These are phyloP conservation scores for Phytophthora constricta DNA, from an alignment of 352 stramenopile genomes.

Conservation along the genomic window DNA sequence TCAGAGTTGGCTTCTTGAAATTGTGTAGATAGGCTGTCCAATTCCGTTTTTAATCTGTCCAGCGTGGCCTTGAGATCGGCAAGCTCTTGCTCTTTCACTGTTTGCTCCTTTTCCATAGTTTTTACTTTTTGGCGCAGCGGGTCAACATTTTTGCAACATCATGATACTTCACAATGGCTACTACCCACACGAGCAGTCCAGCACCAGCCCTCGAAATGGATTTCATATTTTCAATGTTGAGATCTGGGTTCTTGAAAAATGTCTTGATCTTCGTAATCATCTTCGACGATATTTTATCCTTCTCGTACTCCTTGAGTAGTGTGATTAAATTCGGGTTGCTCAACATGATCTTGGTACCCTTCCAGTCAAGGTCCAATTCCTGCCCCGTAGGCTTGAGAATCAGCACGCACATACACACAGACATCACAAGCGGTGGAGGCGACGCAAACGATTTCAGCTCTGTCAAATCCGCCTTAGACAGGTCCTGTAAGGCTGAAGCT, in stretches of 20 bases:
- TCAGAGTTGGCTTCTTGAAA: constrained; percentile 93
- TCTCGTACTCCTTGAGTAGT: constrained; percentile 95
- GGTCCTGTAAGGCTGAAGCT: constrained; percentile 92
- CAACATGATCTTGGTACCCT: constrained; percentile 96
- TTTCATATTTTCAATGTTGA: constrained; percentile 96
- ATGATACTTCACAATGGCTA: constrained; percentile 96
- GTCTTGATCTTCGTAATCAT: constrained; percentile 96
- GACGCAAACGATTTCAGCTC: constrained; percentile 97
- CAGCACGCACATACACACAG: constrained; percentile 92
- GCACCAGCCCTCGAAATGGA: constrained; percentile 92
- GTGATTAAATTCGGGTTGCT: constrained; percentile 92
- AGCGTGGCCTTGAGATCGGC: constrained; percentile 88
- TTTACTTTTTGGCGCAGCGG: constrained; percentile 93
- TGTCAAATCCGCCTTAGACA: constrained; percentile 95
- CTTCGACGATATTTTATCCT: constrained; percentile 95
- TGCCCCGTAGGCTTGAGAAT: constrained; percentile 93
- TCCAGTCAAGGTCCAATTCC: constrained; percentile 92
- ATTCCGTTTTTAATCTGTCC: constrained; percentile 80
- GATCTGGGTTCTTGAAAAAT: constrained; percentile 93
- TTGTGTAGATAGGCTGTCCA: constrained; percentile 91
- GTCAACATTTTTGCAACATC: constrained; percentile 96
- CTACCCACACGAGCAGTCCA: constrained; percentile 93
- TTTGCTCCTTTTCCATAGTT: constrained; percentile 94
- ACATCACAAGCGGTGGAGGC: constrained; percentile 93
- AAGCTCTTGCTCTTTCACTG: constrained; percentile 90